Conservation (phyloP, 2,329 filamentous ascomycete genomes). For the Fusarium secorum region DNA sequence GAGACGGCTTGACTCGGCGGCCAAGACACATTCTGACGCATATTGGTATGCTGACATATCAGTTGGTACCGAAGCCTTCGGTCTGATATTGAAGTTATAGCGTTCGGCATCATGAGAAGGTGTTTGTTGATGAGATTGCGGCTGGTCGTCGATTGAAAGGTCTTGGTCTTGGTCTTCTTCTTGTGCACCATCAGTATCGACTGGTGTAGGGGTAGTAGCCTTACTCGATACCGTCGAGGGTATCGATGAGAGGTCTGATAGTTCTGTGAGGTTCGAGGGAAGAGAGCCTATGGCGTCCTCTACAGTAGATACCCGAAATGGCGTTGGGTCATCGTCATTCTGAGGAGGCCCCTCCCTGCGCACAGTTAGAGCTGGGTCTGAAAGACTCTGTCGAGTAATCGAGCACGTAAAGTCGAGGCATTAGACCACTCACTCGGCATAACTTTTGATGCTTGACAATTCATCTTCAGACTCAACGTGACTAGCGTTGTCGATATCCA, state of each 20-base stretch:
- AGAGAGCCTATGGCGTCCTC: constrained; percentile 51
- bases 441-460: constrained; percentile 31
- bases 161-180: constrained; percentile 24
- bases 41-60: constrained; percentile 78
- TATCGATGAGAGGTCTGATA: constrained; percentile 63
- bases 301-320: constrained; percentile 22
- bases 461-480: constrained; percentile 37
- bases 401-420: not conserved
- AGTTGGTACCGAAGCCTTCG: constrained; percentile 84
- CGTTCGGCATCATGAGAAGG: constrained; percentile 46
- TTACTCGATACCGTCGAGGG: constrained; percentile 67
- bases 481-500: constrained; percentile 43
- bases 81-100: constrained; percentile 66
- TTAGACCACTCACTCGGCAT: constrained; percentile 42
- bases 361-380: constrained; percentile 10
- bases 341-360: constrained; percentile 35
- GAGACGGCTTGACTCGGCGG: constrained; percentile 87
- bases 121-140: constrained; percentile 30
- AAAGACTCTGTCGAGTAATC: not conserved
- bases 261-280: constrained; percentile 60
- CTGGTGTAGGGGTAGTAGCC: constrained; percentile 69
- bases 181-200: constrained; percentile 51
- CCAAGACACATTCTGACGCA: constrained; percentile 88
- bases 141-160: constrained; percentile 33
- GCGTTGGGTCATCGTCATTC: constrained; percentile 26